Evolutionary conservation across 192 early-diverging fungal species (phyloP), one percentile per base, ranked within the genome.

Genomic region (Dissophora globulifera): DNA sequence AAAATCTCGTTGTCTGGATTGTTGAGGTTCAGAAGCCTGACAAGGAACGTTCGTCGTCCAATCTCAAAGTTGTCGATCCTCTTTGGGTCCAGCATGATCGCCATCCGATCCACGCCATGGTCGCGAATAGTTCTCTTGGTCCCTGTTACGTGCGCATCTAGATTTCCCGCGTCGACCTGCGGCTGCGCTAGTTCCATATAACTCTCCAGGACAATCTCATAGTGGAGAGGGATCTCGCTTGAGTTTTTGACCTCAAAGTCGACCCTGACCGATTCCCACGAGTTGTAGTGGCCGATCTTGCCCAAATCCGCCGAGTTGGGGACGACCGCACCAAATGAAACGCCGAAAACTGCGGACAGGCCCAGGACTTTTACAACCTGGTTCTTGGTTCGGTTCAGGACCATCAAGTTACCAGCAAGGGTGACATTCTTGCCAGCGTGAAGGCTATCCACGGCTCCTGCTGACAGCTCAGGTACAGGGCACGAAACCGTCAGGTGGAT

Each of bases 251-350:
- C 55, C 9, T 83, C 69, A 67, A 94, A 90, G 17, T 78, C 58
- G 52, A 93, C 85, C 43, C 62, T 62, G 13, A 83, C 83, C 11
- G 84, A 81, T 26, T 85, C 75, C 92, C 90, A 94, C 11, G 85
- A 86, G 68, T 90, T 93, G 22, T 83, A 79, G 58, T 93, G 87
- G 5, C 93, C 92, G 45, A 94, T 87, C 67, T 92, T 93, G 2
- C 94, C 94, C 13, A 95, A 52, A 55, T 95, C 87, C 3, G 82
- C 80, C 17, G 82, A 83, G 4, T 94, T 56, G 13, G 72, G 72
- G 1, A 53, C 20, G 22, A 76, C 46, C 27, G 81, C 81, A 3
- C 80, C 87, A 10, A 78, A 64, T 1, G 92, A 90, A 9, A 89
- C 69, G 30, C 88, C 88, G 58, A 87, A 94, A 0, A 50, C 62